Conservation (phyloP, 805 yeast species). For the Yamadazyma philogaea region DNA sequence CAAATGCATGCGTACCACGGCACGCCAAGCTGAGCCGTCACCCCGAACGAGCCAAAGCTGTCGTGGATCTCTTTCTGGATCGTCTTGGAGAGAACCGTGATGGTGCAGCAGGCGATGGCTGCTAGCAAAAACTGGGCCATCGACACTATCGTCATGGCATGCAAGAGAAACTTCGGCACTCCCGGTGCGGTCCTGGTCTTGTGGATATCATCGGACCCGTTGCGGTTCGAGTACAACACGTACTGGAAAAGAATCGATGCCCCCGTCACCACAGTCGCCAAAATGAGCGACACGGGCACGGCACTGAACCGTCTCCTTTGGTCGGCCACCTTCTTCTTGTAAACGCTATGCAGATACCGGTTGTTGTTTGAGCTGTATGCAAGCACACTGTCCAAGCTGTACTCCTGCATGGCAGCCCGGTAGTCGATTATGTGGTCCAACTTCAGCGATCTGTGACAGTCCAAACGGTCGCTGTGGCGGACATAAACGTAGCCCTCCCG, state of each 20-base stretch:
- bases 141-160: slow-evolving; percentile 36
- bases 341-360: not conserved
- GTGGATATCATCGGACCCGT: slow-evolving; percentile 24
- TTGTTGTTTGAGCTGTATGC: slow-evolving; percentile 33
- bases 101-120: slow-evolving; percentile 27
- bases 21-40: slow-evolving; percentile 40
- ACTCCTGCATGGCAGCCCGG: slow-evolving; percentile 33
- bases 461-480: slow-evolving; percentile 21
- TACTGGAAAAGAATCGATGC: slow-evolving; percentile 27
- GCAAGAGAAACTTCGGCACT: slow-evolving; percentile 29
- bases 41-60: slow-evolving; percentile 46
- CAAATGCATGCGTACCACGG: slow-evolving; percentile 43
- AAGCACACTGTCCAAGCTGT: slow-evolving; percentile 43
- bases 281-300: slow-evolving; percentile 27
- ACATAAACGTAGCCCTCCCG: slow-evolving; percentile 15
- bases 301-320: slow-evolving; percentile 18
- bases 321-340: slow-evolving; percentile 14
- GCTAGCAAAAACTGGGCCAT: slow-evolving; percentile 20
- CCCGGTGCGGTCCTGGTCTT: slow-evolving; percentile 17
- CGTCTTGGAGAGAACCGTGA: slow-evolving; percentile 24
- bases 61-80: slow-evolving; percentile 24
- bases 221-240: slow-evolving; percentile 38
- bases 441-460: slow-evolving; percentile 16
- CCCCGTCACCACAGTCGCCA: slow-evolving; percentile 27
- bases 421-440: slow-evolving; percentile 42